Evolutionary conservation across 768 basidiomycete genomes (phyloP).

Genomic region (Russula sp.): DNA sequence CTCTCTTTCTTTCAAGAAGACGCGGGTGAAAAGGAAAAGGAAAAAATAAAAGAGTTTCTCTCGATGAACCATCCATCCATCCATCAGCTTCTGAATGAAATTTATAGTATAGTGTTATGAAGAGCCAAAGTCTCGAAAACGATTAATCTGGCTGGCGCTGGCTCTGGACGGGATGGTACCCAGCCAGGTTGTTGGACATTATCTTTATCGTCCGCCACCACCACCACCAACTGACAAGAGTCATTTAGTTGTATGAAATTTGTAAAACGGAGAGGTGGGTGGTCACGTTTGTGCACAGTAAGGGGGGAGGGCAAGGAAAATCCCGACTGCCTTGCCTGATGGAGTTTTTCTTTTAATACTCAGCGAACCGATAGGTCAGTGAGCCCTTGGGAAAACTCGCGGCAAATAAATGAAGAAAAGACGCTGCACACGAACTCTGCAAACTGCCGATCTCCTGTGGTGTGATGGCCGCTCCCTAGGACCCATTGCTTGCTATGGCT

Average conservation of each 20-base stretch:
- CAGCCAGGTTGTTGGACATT: no score
- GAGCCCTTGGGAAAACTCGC: not conserved
- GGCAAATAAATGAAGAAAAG: no score
- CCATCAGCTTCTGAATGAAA: no score
- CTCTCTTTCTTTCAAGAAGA: no score
- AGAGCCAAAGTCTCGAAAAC: not conserved
- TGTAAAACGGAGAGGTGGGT: not conserved
- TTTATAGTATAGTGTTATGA: no score
- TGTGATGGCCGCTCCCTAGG: not conserved
- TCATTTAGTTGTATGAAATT: not conserved
- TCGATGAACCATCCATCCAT: no score
- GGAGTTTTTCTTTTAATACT: constrained; percentile 5
- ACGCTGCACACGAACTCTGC: no score
- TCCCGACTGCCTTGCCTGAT: not conserved
- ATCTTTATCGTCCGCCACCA: not conserved
- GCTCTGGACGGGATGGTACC: not conserved
- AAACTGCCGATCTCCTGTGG: not conserved
- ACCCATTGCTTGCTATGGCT: not conserved
- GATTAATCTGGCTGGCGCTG: no score
- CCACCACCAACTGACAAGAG: constrained; percentile 12
- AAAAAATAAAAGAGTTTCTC: no score
- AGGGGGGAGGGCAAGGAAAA: not conserved
- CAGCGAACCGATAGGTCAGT: constrained; percentile 10
- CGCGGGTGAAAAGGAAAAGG: no score
- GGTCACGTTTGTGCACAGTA: not conserved